A percentile compares a stretch with the other conserved stretches of the same genome.
Evolutionary conservation across 331 rosid species (phyloP).

Genomic region (Stylosanthes scabra): DNA sequence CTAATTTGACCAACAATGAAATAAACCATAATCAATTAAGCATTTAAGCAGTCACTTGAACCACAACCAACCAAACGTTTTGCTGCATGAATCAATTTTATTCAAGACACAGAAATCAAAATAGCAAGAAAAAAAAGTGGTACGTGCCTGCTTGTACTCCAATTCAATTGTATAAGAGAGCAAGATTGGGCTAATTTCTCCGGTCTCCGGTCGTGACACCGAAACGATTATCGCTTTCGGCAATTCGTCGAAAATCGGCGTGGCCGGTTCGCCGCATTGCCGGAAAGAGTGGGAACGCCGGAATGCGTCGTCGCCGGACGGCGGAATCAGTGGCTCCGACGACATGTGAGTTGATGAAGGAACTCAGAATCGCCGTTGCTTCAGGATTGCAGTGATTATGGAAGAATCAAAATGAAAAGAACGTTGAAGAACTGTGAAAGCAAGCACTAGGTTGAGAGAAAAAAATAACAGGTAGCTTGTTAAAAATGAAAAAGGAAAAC

Average conservation of each 20-base stretch:
- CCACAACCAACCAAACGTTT: too few species aligned
- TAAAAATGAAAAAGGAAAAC: neutral
- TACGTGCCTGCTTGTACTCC: slow-evolving; percentile 71
- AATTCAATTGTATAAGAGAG: slow-evolving; percentile 90
- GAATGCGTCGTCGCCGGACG: slow-evolving; percentile 43
- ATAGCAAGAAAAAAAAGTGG: neutral
- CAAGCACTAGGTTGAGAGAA: neutral
- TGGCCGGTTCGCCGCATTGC: slow-evolving; percentile 48
- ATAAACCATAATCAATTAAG: too few species aligned
- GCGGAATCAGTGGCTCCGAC: slow-evolving; percentile 60
- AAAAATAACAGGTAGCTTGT: neutral
- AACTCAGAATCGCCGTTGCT: neutral
- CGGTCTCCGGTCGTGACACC: slow-evolving; percentile 92
- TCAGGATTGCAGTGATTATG: neutral
- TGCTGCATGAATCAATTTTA: neutral
- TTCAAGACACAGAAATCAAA: neutral
- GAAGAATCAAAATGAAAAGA: neutral
- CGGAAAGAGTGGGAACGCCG: slow-evolving; percentile 41
- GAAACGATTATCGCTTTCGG: slow-evolving; percentile 71
- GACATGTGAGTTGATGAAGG: slow-evolving; percentile 49
- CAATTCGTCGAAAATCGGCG: slow-evolving; percentile 69
- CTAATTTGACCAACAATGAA: too few species aligned
- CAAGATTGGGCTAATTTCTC: slow-evolving; percentile 87
- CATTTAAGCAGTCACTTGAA: too few species aligned
- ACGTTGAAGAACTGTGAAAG: neutral